These are phyloP conservation scores for Cladophialophora exuberans DNA, from an alignment of 2,329 filamentous ascomycete genomes.

Conservation along the genomic window DNA sequence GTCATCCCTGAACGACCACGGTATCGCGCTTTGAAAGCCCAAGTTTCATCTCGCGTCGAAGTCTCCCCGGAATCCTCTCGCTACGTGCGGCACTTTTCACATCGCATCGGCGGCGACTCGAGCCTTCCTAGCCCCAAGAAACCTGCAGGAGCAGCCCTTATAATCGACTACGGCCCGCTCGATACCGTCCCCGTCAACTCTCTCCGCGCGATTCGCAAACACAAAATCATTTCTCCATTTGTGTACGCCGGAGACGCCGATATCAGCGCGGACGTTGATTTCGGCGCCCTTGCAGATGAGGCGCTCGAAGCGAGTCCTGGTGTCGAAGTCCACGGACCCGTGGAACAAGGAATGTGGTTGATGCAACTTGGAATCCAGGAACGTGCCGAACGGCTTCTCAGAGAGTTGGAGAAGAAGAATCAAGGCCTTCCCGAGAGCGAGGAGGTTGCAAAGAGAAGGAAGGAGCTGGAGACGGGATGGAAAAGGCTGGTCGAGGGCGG, in stretches of 20 bases:
- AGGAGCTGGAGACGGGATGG: constrained; percentile 73
- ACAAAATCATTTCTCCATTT: constrained; percentile 78
- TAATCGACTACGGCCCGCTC: constrained; percentile 89
- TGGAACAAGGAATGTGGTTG: constrained; percentile 82
- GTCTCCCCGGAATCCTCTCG: constrained; percentile 84
- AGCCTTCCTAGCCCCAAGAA: constrained; percentile 47
- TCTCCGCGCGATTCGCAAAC: constrained; percentile 81
- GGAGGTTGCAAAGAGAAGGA: constrained; percentile 55
- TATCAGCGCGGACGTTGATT: constrained; percentile 91
- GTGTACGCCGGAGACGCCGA: constrained; percentile 80
- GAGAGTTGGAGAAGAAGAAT: constrained; percentile 45
- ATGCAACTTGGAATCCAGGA: constrained; percentile 80
- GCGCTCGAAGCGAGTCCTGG: constrained; percentile 74
- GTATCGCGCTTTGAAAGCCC: constrained; percentile 73
- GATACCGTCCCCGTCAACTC: constrained; percentile 83
- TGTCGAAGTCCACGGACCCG: constrained; percentile 89
- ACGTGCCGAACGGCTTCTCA: constrained; percentile 69
- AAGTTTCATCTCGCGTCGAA: constrained; percentile 75
- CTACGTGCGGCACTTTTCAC: constrained; percentile 79
- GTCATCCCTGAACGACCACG: constrained; percentile 80
- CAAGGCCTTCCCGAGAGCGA: constrained; percentile 55
- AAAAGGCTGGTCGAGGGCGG: constrained; percentile 81
- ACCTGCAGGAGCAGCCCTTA: constrained; percentile 84
- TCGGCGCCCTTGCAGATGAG: constrained; percentile 80
- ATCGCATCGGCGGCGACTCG: constrained; percentile 72